phyloP scores from a whole-genome alignment of 768 basidiomycete genomes.

The Panellus pusillus region DNA sequence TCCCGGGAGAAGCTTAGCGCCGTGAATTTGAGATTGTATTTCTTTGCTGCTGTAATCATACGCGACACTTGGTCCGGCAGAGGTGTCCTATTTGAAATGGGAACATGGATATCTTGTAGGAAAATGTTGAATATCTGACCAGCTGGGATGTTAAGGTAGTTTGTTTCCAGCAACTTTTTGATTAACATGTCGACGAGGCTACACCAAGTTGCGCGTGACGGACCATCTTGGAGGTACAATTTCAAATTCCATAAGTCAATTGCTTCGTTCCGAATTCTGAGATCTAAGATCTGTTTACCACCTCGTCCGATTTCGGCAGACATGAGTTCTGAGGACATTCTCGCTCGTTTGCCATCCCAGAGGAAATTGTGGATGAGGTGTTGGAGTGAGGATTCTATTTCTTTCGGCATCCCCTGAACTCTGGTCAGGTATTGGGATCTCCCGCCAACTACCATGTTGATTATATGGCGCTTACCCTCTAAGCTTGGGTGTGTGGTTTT shows the following conservation, averaged over 20 bases:
- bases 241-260: constrained; percentile 7
- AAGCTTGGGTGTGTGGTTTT: constrained; percentile 6
- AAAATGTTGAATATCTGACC: constrained; percentile 1
- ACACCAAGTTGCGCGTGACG: not conserved
- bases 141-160: not conserved
- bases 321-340: constrained; percentile 4
- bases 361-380: not conserved
- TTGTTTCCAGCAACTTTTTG: not conserved
- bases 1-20: too few relatives aligned
- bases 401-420: constrained; percentile 29
- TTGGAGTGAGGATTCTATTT: not conserved
- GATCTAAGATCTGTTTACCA: not conserved
- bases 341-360: constrained; percentile 10
- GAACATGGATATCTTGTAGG: constrained; percentile 1
- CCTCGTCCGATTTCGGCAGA: not conserved
- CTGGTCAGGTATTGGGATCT: constrained; percentile 27
- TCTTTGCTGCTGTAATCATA: not conserved
- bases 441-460: constrained; percentile 20
- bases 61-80: not conserved
- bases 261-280: constrained; percentile 1
- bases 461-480: constrained; percentile 16
- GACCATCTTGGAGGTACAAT: not conserved
- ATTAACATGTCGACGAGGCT: constrained; percentile 2
- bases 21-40: not conserved
- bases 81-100: not conserved